A percentile compares a stretch with the other conserved stretches of the same genome.
Conservation (phyloP, 805 yeast species). For the Hanseniaspora thailandica region DNA sequence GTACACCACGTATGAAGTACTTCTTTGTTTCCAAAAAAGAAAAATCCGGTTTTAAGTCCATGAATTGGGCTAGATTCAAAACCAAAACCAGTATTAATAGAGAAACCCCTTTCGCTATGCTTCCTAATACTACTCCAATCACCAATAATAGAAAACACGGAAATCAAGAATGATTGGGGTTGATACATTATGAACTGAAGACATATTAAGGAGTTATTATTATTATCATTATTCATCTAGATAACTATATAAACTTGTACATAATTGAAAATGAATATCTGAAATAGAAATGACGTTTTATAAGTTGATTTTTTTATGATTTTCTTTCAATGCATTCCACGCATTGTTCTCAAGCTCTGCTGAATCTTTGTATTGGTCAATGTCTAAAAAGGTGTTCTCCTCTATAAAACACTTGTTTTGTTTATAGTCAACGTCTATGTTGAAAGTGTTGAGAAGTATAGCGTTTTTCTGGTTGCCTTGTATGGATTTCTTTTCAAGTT, state of each 20-base stretch:
- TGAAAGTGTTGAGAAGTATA: background rate
- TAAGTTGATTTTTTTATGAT: background rate
- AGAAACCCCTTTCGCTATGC: constrained; percentile 7
- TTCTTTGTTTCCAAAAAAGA: constrained; percentile 7
- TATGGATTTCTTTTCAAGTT: background rate
- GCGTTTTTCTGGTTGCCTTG: background rate
- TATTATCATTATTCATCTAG: background rate
- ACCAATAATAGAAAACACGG: background rate
- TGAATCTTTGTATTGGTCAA: background rate
- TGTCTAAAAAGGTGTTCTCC: background rate
- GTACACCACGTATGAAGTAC: constrained; percentile 3
- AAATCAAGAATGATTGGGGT: background rate
- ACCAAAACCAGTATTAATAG: constrained; percentile 12
- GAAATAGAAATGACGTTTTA: no score
- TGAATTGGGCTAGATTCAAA: constrained; percentile 13
- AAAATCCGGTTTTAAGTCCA: constrained; percentile 5
- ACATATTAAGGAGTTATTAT: no score
- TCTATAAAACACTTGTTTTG: constrained; percentile 5
- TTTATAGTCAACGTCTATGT: constrained; percentile 1
- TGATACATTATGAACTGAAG: background rate
- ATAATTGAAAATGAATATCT: no score
- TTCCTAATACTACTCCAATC: background rate
- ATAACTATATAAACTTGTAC: background rate
- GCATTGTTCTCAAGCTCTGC: background rate
- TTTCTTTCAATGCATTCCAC: constrained; percentile 7